Percentiles rank a stretch among this genome's conserved stretches.
phyloP scores from a whole-genome alignment of 1,284 basidiomycete species.

The Pseudozyma sp. region DNA sequence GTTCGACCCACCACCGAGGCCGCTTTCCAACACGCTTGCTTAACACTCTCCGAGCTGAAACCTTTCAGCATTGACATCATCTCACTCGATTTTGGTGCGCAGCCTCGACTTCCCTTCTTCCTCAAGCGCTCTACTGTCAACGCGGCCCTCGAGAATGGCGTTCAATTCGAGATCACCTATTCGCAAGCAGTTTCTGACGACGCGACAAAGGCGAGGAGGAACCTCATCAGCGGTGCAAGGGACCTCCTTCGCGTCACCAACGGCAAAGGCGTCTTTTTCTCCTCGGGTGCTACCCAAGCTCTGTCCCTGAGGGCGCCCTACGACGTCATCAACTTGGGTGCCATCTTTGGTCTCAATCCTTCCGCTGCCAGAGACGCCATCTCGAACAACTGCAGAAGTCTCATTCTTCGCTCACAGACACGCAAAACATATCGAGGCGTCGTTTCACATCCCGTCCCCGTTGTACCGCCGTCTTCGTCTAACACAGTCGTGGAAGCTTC shows the following conservation, averaged over 20 bases:
- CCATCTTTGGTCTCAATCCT: constrained; percentile 59
- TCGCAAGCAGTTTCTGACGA: constrained; percentile 37
- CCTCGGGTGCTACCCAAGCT: constrained; percentile 50
- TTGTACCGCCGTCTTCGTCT: background rate
- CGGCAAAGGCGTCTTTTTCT: constrained; percentile 64
- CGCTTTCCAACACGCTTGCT: constrained; percentile 81
- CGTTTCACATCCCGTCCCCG: constrained; percentile 35
- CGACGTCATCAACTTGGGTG: constrained; percentile 66
- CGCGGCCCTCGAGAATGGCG: constrained; percentile 83
- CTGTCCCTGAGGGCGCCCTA: constrained; percentile 59
- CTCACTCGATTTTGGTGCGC: constrained; percentile 78
- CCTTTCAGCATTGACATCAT: constrained; percentile 84
- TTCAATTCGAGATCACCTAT: constrained; percentile 84
- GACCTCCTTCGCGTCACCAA: constrained; percentile 64
- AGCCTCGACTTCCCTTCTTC: constrained; percentile 81
- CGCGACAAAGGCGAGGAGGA: constrained; percentile 44
- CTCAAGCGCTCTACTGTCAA: constrained; percentile 84
- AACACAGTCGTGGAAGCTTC: background rate
- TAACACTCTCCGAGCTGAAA: constrained; percentile 83
- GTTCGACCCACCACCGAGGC: constrained; percentile 78
- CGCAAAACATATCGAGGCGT: constrained; percentile 58
- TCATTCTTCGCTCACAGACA: constrained; percentile 56
- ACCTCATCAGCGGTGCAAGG: constrained; percentile 61
- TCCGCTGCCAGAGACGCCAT: constrained; percentile 59
- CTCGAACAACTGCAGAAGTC: constrained; percentile 46